Base-by-base conservation (phyloP, 169 alveolate species). In the Plasmodium berghei region DNA sequence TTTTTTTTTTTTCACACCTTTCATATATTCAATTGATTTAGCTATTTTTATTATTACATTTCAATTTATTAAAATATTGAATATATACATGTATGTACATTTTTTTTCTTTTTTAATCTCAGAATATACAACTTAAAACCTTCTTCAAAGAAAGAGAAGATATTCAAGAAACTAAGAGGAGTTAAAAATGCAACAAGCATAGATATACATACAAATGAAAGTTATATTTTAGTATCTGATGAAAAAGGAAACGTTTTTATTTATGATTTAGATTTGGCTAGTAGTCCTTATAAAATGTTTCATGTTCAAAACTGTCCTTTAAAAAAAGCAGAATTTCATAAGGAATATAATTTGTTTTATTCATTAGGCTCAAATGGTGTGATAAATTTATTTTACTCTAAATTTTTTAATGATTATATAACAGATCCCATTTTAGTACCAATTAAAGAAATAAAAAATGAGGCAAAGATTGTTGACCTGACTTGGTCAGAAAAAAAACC, bases 391-490 rank as follows among this genome's bases (percentile, higher is more conserved):
- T 86, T 86, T 70, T 86, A 86, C 52, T 71, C 91, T 42, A 86
- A 85, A 42, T 85, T 85, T 71, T 85, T 85, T 70, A 71, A 85
- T 22, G 91, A 85, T 63, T 85, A 85, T 85, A 73, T 85, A 34
- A 85, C 91, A 6, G 62, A 85, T 24, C 91, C 91, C n/a, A 64
- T 85, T 85, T 85, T 85, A 73, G 16, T 85, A 52, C 91, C 91
- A 16, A 85, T 85, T 71, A 85, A 34, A 42, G 49, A 69, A 55
- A 8, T 85, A 42, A 28, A 73, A 54, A 69, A 61, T 71, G 87
- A 64, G 49, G 58, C 85, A 58, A 85, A 85, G 62, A 85, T 85
- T 45, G 6, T 28, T 48, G 91, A 85, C 45, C 54, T 85, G 20
- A 63, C 59, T 12, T 85, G 91, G 91, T 85, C 91, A 52, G 70